Percentiles rank a stretch among this genome's conserved stretches.
Evolutionary conservation across 306 rosid species (phyloP).

Genomic region (Trifolium fragiferum): DNA sequence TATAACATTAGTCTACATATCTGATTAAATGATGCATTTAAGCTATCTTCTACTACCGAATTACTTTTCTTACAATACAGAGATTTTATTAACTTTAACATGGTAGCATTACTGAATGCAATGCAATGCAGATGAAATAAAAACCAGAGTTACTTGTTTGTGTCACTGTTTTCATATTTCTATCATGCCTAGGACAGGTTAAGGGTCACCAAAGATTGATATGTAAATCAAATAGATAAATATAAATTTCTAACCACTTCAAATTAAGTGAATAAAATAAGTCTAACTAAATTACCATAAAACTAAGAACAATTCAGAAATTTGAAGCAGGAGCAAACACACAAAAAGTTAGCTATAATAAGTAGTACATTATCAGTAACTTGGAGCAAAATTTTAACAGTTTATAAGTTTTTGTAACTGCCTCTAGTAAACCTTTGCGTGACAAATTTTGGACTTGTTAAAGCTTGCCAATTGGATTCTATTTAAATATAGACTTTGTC

Average conservation of each 20-base stretch:
- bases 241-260: neutral
- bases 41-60: no score
- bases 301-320: no score
- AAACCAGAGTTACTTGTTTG: conserved; percentile 4
- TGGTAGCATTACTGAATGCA: conserved; percentile 3
- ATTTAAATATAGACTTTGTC: neutral
- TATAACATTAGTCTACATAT: neutral
- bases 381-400: neutral
- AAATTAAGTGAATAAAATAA: neutral
- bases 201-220: conserved; percentile 19
- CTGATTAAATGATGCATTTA: neutral
- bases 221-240: conserved; percentile 1
- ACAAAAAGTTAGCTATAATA: neutral
- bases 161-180: neutral
- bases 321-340: neutral
- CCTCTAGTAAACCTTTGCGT: neutral
- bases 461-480: neutral
- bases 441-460: neutral
- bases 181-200: conserved; percentile 13
- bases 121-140: neutral
- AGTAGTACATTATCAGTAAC: neutral
- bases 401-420: neutral
- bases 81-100: neutral
- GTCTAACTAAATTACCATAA: neutral
- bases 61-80: no score